A percentile compares a stretch with the other conserved stretches of the same genome.
Evolutionary conservation across 225 moss, liverwort and hornwort genomes (phyloP).

Genomic region (Lunularia cruciata): DNA sequence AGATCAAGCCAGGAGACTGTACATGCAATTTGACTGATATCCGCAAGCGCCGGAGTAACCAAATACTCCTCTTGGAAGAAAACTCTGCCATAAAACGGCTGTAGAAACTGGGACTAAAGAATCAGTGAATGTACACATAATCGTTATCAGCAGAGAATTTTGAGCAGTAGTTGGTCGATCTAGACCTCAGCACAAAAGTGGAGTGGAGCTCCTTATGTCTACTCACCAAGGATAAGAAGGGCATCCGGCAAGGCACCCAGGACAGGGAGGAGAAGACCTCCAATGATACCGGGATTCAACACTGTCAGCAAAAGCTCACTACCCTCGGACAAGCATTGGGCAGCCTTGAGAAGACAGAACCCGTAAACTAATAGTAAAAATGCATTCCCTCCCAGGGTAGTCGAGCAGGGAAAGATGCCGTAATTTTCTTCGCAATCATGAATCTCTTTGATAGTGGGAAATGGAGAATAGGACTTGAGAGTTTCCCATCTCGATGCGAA

Average conservation of each 20-base stretch:
- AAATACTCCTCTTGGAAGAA: no score
- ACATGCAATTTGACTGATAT: no score
- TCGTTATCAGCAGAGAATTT: no score
- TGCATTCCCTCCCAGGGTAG: conserved; percentile 65
- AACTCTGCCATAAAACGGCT: no score
- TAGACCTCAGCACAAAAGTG: no score
- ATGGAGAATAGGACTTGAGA: background rate
- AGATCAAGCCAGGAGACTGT: no score
- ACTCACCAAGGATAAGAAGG: conserved; percentile 68
- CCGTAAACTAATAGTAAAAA: conserved; percentile 66
- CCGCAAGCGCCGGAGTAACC: no score
- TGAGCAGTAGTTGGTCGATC: background rate
- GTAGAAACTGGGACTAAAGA: no score
- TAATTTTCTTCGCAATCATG: conserved; percentile 87
- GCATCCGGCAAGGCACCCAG: conserved; percentile 88
- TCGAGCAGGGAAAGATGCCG: conserved; percentile 84
- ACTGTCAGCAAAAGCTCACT: conserved; percentile 86
- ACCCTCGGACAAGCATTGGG: conserved; percentile 66
- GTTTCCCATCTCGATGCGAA: conserved; percentile 19
- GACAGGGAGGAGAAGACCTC: conserved; percentile 89
- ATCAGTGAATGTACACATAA: no score
- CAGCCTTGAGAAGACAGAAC: conserved; percentile 61
- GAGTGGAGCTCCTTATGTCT: background rate
- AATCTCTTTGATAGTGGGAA: conserved; percentile 25
- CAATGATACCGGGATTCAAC: conserved; percentile 69